Conservation (phyloP, 495 filamentous ascomycete genomes). For the Hamigera avellanea region DNA sequence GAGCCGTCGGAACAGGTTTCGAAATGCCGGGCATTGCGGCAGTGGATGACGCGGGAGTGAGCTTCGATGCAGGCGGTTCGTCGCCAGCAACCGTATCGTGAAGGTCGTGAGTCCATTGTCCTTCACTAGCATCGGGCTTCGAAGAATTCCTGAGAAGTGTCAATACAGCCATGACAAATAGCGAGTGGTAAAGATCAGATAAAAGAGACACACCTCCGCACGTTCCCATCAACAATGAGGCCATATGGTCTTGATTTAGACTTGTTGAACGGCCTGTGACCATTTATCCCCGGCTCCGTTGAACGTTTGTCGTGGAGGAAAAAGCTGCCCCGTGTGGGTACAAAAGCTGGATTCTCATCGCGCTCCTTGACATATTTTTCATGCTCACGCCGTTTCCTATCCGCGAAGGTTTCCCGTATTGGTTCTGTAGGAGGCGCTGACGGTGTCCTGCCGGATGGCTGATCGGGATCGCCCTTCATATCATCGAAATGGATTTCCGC, state of each 20-base stretch:
- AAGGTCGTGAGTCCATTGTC: constrained; percentile 88
- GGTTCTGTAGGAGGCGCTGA: constrained; percentile 30
- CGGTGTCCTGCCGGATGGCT: constrained; percentile 19
- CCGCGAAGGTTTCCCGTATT: constrained; percentile 40
- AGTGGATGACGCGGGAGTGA: constrained; percentile 6
- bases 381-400: constrained; percentile 70
- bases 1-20: constrained; percentile 29
- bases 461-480: constrained; percentile 24
- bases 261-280: constrained; percentile 25
- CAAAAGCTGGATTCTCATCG: constrained; percentile 85
- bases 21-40: constrained; percentile 13
- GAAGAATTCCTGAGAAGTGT: constrained; percentile 51
- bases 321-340: constrained; percentile 89
- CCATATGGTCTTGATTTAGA: constrained; percentile 33
- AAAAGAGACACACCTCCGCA: constrained; percentile 20
- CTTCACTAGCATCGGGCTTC: constrained; percentile 65
- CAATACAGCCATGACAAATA: constrained; percentile 7
- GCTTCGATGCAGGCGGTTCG: constrained; percentile 23
- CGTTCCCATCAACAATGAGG: constrained; percentile 37
- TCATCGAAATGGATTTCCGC: constrained; percentile 60
- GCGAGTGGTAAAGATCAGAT: not conserved
- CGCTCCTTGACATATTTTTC: constrained; percentile 81
- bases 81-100: constrained; percentile 63
- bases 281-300: constrained; percentile 57
- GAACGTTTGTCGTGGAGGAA: constrained; percentile 94